Evolutionary conservation across 257 asterid species (phyloP).

Genomic region (Misopates orontium): DNA sequence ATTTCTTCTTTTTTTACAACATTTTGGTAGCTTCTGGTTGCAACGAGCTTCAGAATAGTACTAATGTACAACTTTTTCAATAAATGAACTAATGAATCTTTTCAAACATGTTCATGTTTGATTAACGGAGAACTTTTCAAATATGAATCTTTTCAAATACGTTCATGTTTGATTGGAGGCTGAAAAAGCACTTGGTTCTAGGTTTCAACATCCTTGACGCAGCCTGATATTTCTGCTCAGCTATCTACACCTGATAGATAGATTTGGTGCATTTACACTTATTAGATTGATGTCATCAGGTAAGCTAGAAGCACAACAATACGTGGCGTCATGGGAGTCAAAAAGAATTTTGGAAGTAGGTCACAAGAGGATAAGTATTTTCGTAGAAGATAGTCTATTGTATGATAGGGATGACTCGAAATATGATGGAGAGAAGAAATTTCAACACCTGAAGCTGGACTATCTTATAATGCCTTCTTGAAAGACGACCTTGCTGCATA

Average conservation of each 20-base stretch:
- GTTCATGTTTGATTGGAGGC: conserved; percentile 92
- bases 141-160: too few relatives aligned
- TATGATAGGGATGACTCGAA: conserved; percentile 36
- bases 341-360: conserved; percentile 31
- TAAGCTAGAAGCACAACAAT: conserved; percentile 69
- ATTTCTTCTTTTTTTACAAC: too few relatives aligned
- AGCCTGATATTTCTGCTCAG: conserved; percentile 35
- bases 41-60: too few relatives aligned
- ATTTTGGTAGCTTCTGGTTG: too few relatives aligned
- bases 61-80: too few relatives aligned
- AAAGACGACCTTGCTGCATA: conserved; percentile 40
- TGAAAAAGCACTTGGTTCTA: conserved; percentile 52
- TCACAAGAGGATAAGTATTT: conserved; percentile 39
- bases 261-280: conserved; percentile 54
- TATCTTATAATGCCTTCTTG: conserved; percentile 54
- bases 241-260: conserved; percentile 32
- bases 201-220: conserved; percentile 66
- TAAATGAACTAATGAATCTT: too few relatives aligned
- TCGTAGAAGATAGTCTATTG: conserved; percentile 44
- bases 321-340: conserved; percentile 48
- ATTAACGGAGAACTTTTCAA: too few relatives aligned
- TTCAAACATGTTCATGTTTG: too few relatives aligned
- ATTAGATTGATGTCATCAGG: conserved; percentile 70
- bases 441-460: conserved; percentile 41
- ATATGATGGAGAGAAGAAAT: conserved; percentile 36